Conservation (phyloP, 2,329 filamentous ascomycete genomes). For the Colletotrichum eleusines region DNA sequence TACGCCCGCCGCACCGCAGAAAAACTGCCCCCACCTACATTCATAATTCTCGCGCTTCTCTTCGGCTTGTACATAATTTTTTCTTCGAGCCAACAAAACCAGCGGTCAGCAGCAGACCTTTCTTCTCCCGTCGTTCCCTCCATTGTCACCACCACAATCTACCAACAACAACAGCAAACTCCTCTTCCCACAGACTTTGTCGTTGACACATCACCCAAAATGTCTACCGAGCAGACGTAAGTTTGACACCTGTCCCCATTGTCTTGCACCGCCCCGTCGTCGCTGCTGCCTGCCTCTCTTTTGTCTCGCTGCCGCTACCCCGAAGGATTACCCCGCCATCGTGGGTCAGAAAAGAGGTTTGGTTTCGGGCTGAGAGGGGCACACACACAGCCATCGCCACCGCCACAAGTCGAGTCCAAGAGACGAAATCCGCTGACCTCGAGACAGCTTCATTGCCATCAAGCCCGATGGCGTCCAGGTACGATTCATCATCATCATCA, state of each 20-base stretch:
- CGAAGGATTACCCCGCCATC: conserved; percentile 50
- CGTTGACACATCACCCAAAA: conserved; percentile 58
- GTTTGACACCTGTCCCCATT: conserved; percentile 51
- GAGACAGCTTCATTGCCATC: conserved; percentile 95
- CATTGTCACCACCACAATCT: conserved; percentile 40
- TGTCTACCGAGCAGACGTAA: conserved; percentile 91
- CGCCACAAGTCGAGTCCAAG: conserved; percentile 4
- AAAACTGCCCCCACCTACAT: conserved; percentile 60
- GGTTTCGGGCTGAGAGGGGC: conserved; percentile 37
- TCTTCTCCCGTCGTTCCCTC: conserved; percentile 44
- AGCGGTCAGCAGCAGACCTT: conserved; percentile 43
- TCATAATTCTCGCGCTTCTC: conserved; percentile 55
- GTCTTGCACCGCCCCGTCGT: conserved; percentile 3
- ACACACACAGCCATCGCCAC: conserved; percentile 28
- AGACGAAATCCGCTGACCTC: conserved; percentile 35
- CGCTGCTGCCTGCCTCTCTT: conserved; percentile 36
- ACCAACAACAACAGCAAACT: conserved; percentile 44
- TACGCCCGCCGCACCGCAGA: conserved; percentile 48
- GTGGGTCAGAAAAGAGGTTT: conserved; percentile 25
- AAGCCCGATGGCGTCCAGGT: conserved; percentile 99
- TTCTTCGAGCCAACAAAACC: conserved; percentile 46
- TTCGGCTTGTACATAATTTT: conserved; percentile 53
- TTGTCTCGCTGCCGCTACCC: conserved; percentile 12
- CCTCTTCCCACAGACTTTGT: conserved; percentile 42
- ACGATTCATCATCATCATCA: conserved; percentile 55